phyloP scores from a whole-genome alignment of 306 rosid genomes.

The Astragalus membranaceus region DNA sequence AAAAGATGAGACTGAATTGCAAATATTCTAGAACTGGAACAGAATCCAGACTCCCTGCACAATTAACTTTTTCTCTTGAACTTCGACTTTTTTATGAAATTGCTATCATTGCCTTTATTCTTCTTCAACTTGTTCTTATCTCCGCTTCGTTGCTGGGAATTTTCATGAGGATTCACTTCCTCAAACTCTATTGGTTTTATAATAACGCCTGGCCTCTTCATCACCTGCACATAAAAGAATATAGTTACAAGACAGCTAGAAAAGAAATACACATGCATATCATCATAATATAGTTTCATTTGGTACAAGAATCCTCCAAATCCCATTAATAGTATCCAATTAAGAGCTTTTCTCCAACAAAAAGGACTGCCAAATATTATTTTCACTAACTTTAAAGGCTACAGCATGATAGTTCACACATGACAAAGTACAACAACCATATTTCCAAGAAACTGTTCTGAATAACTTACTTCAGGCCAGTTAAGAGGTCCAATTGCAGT shows the following conservation, averaged over 20 bases:
- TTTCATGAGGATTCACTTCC: slow-evolving; percentile 67
- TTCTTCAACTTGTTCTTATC: slow-evolving; percentile 37
- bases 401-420: neutral
- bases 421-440: neutral
- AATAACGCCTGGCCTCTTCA: slow-evolving; percentile 74
- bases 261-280: neutral
- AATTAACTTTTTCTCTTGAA: neutral
- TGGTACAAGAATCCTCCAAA: neutral
- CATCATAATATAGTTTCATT: neutral
- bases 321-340: neutral
- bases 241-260: neutral
- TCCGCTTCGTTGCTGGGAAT: slow-evolving; percentile 32
- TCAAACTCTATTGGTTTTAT: slow-evolving; percentile 63
- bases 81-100: slow-evolving; percentile 34
- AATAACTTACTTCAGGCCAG: slow-evolving; percentile 78
- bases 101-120: slow-evolving; percentile 29
- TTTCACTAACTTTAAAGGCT: neutral
- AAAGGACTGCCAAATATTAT: neutral
- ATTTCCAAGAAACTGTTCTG: slow-evolving; percentile 8
- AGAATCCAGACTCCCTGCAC: neutral
- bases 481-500: slow-evolving; percentile 56
- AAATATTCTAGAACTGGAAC: slow-evolving; percentile 1
- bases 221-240: slow-evolving; percentile 46
- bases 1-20: neutral
- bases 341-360: neutral